Conservation (phyloP, 768 basidiomycete species). For the Auriculariales sp. region DNA sequence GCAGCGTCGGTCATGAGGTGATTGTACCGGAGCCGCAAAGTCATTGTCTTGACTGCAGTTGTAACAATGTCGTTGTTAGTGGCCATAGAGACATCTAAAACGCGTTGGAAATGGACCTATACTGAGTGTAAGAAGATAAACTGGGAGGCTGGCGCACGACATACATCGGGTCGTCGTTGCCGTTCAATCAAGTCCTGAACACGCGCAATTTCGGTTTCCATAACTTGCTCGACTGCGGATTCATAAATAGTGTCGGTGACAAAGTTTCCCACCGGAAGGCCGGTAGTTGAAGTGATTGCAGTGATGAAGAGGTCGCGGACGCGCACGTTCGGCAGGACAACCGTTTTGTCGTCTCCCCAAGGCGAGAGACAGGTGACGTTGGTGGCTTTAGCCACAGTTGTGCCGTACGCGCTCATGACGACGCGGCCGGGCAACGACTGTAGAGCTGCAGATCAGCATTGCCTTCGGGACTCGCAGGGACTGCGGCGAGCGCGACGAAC, state of each 20-base stretch:
- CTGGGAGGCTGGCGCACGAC: constrained; percentile 32
- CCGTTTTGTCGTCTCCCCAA: constrained; percentile 50
- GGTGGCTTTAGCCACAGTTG: constrained; percentile 41
- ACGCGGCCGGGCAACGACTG: constrained; percentile 50
- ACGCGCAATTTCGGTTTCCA: constrained; percentile 1
- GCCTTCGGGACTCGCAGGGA: too few species aligned
- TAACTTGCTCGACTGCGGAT: neutral
- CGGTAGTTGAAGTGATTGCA: constrained; percentile 42
- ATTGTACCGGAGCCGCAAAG: constrained; percentile 47
- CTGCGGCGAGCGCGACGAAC: too few species aligned
- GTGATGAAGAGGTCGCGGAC: constrained; percentile 52
- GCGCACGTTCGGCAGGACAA: constrained; percentile 49
- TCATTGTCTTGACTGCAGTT: constrained; percentile 37
- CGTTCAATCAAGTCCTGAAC: constrained; percentile 40
- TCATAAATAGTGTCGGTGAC: neutral
- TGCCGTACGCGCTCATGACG: constrained; percentile 49
- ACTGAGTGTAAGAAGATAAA: too few species aligned
- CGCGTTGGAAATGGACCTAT: too few species aligned
- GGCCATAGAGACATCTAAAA: too few species aligned
- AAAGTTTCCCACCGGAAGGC: too few species aligned
- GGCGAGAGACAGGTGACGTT: constrained; percentile 47
- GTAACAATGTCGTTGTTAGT: constrained; percentile 40
- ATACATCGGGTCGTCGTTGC: constrained; percentile 34
- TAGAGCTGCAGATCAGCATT: too few species aligned
- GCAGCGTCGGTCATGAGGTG: constrained; percentile 42